Evolutionary conservation across 805 yeast species (phyloP).

Genomic region (Debaryomyces hansenii): DNA sequence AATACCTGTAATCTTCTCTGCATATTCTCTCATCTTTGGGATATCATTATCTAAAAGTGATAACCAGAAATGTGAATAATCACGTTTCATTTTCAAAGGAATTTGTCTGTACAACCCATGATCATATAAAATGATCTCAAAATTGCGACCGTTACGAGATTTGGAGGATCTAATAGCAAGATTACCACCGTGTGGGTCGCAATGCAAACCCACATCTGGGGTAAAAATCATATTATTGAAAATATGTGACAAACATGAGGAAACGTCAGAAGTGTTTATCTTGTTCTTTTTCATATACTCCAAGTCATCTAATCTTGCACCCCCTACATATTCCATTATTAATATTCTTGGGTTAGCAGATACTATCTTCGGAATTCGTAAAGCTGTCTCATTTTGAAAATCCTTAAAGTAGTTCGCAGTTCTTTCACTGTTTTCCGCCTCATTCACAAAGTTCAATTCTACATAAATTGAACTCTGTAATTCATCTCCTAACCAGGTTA

Average conservation of each 20-base stretch:
- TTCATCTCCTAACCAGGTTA: conserved; percentile 96
- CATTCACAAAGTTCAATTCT: conserved; percentile 87
- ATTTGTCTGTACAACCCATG: conserved; percentile 92
- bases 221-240: conserved; percentile 96
- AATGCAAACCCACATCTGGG: conserved; percentile 87
- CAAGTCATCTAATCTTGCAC: conserved; percentile 79
- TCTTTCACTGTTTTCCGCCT: conserved; percentile 75
- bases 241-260: conserved; percentile 82
- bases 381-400: conserved; percentile 63
- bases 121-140: conserved; percentile 89
- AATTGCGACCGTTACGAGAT: conserved; percentile 57
- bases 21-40: conserved; percentile 67
- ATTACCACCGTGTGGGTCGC: conserved; percentile 99
- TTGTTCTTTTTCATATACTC: conserved; percentile 58
- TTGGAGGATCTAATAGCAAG: conserved; percentile 63
- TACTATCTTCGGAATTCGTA: conserved; percentile 72
- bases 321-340: conserved; percentile 84
- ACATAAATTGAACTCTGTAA: conserved; percentile 80
- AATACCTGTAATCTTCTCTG: conserved; percentile 76
- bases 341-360: conserved; percentile 69
- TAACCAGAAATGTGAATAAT: conserved; percentile 91
- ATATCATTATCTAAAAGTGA: conserved; percentile 74
- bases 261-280: conserved; percentile 76
- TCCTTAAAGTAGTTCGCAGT: conserved; percentile 67
- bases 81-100: conserved; percentile 70